These are phyloP conservation scores for Pythium apleroticum DNA, from an alignment of 352 stramenopile genomes.

Conservation along the genomic window DNA sequence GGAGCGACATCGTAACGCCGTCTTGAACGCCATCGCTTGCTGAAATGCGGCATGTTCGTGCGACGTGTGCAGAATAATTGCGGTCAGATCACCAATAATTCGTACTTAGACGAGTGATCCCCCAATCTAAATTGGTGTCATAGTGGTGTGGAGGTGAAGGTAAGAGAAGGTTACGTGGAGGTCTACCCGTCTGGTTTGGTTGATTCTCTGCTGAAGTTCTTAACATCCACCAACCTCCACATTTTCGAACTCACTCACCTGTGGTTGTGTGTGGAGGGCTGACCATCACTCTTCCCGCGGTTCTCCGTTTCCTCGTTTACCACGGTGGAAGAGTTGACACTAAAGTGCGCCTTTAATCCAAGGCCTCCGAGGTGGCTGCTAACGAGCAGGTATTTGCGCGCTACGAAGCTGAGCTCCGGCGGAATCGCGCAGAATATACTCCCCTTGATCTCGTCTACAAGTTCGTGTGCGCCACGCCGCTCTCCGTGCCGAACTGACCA, in stretches of 20 bases:
- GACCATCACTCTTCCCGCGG: conserved; percentile 39
- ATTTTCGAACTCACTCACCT: conserved; percentile 22
- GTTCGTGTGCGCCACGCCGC: conserved; percentile 21
- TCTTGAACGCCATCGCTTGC: not conserved
- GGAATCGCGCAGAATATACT: conserved; percentile 23
- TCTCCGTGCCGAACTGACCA: conserved; percentile 16
- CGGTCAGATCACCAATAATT: not conserved
- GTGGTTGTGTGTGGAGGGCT: conserved; percentile 23
- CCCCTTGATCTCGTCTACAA: conserved; percentile 32
- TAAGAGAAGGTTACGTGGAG: conserved; percentile 1
- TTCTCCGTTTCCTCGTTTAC: conserved; percentile 37
- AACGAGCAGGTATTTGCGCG: conserved; percentile 27
- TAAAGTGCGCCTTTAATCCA: conserved; percentile 30
- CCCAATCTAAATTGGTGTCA: conserved; percentile 1
- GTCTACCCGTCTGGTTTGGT: not conserved
- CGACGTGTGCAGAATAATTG: conserved; percentile 6
- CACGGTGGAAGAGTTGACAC: conserved; percentile 34
- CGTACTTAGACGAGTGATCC: conserved; percentile 1
- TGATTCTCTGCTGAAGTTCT: not conserved
- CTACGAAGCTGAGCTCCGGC: conserved; percentile 6
- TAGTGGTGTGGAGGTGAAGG: conserved; percentile 1
- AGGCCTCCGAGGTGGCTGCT: conserved; percentile 24
- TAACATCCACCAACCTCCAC: conserved; percentile 15
- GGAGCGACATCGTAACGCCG: not conserved
- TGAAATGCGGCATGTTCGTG: not conserved